Evolutionary conservation across 108 stramenopile genomes (phyloP).

Genomic region (Epipyxis sp.): DNA sequence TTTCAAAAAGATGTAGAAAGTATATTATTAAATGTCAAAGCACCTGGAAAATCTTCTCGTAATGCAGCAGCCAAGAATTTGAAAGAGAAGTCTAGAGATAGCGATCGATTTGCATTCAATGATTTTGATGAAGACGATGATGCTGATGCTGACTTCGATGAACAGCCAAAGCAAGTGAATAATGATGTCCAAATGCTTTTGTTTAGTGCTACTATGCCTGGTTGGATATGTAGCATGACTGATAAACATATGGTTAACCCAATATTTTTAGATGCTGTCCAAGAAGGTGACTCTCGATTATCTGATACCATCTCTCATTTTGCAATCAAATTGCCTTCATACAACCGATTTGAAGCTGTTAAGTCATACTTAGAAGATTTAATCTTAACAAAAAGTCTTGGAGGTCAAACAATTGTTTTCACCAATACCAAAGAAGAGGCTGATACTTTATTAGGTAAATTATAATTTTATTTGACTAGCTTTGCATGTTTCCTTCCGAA

Average conservation of each 20-base stretch:
- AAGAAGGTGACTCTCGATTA: slow-evolving; percentile 9
- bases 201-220: slow-evolving; percentile 96
- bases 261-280: slow-evolving; percentile 67
- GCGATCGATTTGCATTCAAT: no score
- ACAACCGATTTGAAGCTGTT: neutral
- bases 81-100: no score
- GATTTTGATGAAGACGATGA: neutral
- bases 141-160: neutral
- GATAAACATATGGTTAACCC: slow-evolving; percentile 77
- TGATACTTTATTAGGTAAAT: slow-evolving; percentile 85
- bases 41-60: neutral
- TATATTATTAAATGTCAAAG: slow-evolving; percentile 59
- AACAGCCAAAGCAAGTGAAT: neutral
- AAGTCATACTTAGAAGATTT: slow-evolving; percentile 66
- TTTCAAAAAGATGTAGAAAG: slow-evolving; percentile 96
- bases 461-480: neutral
- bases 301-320: neutral
- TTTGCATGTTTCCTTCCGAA: slow-evolving; percentile 22
- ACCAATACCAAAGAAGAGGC: slow-evolving; percentile 87
- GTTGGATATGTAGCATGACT: slow-evolving; percentile 89
- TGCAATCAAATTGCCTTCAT: neutral
- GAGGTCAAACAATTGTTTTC: slow-evolving; percentile 96
- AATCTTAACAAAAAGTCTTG: slow-evolving; percentile 68
- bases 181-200: slow-evolving; percentile 75
- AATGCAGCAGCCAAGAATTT: neutral